Conservation (phyloP, 306 rosid genomes). For the Fragaria nilgerrensis region DNA sequence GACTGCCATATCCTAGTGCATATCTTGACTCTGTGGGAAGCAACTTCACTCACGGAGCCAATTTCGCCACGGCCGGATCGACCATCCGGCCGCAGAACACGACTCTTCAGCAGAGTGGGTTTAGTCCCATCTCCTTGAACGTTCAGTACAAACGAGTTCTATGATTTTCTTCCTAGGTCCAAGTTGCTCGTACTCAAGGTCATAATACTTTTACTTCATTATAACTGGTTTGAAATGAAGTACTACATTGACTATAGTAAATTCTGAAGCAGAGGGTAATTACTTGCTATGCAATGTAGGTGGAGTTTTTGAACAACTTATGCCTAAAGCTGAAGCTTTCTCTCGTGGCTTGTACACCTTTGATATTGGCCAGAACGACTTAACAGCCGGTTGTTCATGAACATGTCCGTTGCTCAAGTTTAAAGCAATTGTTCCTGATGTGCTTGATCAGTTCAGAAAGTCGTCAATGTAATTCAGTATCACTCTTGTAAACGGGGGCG, state of each 20-base stretch:
- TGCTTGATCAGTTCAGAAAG: conserved; percentile 43
- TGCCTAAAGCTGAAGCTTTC: conserved; percentile 34
- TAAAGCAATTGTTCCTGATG: conserved; percentile 42
- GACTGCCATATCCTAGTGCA: conserved; percentile 56
- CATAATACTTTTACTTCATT: no score
- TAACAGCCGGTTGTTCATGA: conserved; percentile 41
- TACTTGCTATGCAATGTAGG: conserved; percentile 24
- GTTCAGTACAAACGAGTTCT: conserved; percentile 57
- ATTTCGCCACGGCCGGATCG: conserved; percentile 83
- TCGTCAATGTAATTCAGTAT: conserved; percentile 38
- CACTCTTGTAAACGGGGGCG: neutral
- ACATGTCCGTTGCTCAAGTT: conserved; percentile 44
- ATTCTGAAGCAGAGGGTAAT: neutral
- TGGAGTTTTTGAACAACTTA: conserved; percentile 31
- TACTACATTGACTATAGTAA: neutral
- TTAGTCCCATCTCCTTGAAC: conserved; percentile 62
- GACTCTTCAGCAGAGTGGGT: conserved; percentile 60
- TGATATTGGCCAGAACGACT: conserved; percentile 56
- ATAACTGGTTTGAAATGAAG: neutral
- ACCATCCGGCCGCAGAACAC: conserved; percentile 64
- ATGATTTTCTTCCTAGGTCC: conserved; percentile 49
- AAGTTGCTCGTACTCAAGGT: conserved; percentile 41
- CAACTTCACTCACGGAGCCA: conserved; percentile 64
- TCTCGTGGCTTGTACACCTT: conserved; percentile 37
- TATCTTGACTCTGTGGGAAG: conserved; percentile 70